Evolutionary conservation across 257 asterid genomes (phyloP).

Genomic region (Gentiana dahurica): DNA sequence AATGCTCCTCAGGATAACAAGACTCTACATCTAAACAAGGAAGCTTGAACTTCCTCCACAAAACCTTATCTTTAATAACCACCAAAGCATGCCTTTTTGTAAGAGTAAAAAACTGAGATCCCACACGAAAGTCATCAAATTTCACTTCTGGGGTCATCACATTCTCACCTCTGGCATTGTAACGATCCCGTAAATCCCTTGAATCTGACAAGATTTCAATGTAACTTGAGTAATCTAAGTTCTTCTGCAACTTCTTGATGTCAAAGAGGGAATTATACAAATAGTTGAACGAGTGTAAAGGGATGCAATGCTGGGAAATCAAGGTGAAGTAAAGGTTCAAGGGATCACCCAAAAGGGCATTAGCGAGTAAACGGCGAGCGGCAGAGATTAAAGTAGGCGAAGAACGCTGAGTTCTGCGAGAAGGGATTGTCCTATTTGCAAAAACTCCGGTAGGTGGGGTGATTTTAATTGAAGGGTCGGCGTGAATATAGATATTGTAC

Average conservation of each 20-base stretch:
- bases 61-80: conserved; percentile 70
- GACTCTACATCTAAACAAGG: conserved; percentile 69
- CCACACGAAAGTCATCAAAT: conserved; percentile 56
- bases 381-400: conserved; percentile 79
- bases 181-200: conserved; percentile 37
- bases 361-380: conserved; percentile 58
- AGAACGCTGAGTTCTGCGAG: conserved; percentile 77
- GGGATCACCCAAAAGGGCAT: conserved; percentile 61
- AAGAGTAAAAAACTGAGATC: conserved; percentile 70
- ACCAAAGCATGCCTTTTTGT: conserved; percentile 53
- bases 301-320: conserved; percentile 58
- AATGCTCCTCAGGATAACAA: conserved; percentile 90
- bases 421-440: conserved; percentile 33
- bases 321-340: conserved; percentile 46
- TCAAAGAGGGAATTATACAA: conserved; percentile 51
- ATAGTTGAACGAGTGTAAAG: conserved; percentile 52
- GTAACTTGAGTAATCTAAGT: conserved; percentile 45
- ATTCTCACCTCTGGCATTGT: conserved; percentile 64
- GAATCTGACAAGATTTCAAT: conserved; percentile 50
- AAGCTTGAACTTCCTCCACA: conserved; percentile 76
- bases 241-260: conserved; percentile 32
- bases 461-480: conserved; percentile 52
- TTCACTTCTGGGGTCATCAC: conserved; percentile 76
- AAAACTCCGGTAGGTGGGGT: conserved; percentile 41
- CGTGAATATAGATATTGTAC: conserved; percentile 74